These are phyloP conservation scores for Pharus latifolius DNA, from an alignment of 176 grass and related monocot genomes.

Conservation along the genomic window DNA sequence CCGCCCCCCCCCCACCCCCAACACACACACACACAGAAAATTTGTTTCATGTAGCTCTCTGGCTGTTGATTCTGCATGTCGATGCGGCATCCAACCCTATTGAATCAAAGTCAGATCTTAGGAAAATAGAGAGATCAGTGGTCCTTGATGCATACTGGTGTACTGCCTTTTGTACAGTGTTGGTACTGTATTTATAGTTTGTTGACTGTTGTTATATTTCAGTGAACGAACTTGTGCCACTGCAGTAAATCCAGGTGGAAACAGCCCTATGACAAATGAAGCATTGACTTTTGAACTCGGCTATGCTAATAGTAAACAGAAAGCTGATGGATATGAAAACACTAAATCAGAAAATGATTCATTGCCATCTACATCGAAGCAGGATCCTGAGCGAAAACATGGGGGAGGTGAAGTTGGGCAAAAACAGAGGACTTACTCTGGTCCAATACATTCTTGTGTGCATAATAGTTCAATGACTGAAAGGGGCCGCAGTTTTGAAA, in stretches of 20 bases:
- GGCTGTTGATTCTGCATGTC: not conserved
- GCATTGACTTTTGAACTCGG: conserved; percentile 6
- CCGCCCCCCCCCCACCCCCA: too few species aligned
- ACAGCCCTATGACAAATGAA: not conserved
- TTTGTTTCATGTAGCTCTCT: not conserved
- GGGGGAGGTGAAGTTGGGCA: conserved; percentile 34
- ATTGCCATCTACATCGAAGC: conserved; percentile 44
- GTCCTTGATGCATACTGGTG: not conserved
- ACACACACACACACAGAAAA: too few species aligned
- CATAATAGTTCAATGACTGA: conserved; percentile 26
- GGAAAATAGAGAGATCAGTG: not conserved
- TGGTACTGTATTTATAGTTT: conserved; percentile 15
- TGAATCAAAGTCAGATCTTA: not conserved
- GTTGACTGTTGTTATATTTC: conserved; percentile 32
- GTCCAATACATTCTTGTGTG: conserved; percentile 37
- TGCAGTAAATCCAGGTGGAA: conserved; percentile 18
- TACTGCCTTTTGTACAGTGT: not conserved
- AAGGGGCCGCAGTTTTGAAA: conserved; percentile 35
- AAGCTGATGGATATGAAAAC: conserved; percentile 12
- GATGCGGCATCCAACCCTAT: not conserved
- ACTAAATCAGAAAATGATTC: conserved; percentile 30
- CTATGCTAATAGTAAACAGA: conserved; percentile 26
- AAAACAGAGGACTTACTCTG: conserved; percentile 58
- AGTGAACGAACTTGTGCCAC: conserved; percentile 24
- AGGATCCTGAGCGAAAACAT: conserved; percentile 24